Evolutionary conservation across 495 filamentous ascomycete genomes (phyloP).

Genomic region (Hypoxylon perforatum): DNA sequence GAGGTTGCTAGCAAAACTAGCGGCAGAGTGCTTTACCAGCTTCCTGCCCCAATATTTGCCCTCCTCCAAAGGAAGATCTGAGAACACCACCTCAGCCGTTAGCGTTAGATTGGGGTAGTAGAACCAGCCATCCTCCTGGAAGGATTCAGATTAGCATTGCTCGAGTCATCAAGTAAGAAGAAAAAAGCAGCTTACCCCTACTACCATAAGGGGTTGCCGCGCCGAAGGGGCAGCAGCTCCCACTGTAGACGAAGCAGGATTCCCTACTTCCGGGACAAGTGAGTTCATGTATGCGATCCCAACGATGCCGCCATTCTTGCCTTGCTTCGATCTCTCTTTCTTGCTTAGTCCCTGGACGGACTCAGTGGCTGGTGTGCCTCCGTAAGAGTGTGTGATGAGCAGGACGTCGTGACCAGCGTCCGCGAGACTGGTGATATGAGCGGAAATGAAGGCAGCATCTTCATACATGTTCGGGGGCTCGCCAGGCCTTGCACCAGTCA

Average conservation of each 20-base stretch:
- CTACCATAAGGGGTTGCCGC: slow-evolving; percentile 23
- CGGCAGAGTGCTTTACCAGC: slow-evolving; percentile 35
- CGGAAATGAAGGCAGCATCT: slow-evolving; percentile 35
- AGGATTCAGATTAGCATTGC: slow-evolving; percentile 11
- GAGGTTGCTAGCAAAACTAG: slow-evolving; percentile 35
- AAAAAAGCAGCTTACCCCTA: slow-evolving; percentile 27
- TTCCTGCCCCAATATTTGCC: slow-evolving; percentile 31
- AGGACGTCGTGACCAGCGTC: slow-evolving; percentile 46
- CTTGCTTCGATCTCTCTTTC: slow-evolving; percentile 47
- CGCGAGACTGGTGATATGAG: slow-evolving; percentile 31
- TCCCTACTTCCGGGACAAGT: slow-evolving; percentile 34
- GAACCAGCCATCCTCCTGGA: slow-evolving; percentile 32
- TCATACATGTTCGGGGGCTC: slow-evolving; percentile 30
- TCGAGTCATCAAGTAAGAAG: background rate
- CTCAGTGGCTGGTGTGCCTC: slow-evolving; percentile 46
- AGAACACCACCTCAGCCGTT: slow-evolving; percentile 30
- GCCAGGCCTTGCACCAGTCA: slow-evolving; percentile 20
- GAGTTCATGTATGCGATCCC: slow-evolving; percentile 50
- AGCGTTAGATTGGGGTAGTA: slow-evolving; percentile 19
- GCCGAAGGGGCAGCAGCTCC: slow-evolving; percentile 7
- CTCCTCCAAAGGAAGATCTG: slow-evolving; percentile 33
- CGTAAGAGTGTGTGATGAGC: slow-evolving; percentile 47
- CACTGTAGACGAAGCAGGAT: slow-evolving; percentile 4
- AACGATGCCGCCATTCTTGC: slow-evolving; percentile 49
- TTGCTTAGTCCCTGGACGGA: slow-evolving; percentile 50